A percentile compares a stretch with the other conserved stretches of the same genome.
Conservation (phyloP, 495 filamentous ascomycete genomes). For the Clohesyomyces aquaticus region DNA sequence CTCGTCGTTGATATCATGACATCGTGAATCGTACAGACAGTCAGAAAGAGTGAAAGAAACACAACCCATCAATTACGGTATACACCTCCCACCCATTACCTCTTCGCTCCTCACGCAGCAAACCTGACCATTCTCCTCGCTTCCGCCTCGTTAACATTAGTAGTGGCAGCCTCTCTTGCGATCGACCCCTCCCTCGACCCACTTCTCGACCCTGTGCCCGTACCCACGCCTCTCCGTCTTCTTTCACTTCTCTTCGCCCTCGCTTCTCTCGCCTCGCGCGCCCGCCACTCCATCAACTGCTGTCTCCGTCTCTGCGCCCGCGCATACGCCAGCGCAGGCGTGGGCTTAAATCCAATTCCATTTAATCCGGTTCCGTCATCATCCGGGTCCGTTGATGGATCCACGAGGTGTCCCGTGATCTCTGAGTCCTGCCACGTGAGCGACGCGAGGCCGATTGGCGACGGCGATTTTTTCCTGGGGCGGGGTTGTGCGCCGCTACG, state of each 20-base stretch:
- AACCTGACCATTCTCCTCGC: slow-evolving; percentile 21
- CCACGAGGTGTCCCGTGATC: slow-evolving; percentile 70
- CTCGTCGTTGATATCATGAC: slow-evolving; percentile 17
- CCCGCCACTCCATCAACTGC: slow-evolving; percentile 84
- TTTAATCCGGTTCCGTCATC: slow-evolving; percentile 57
- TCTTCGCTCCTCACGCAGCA: slow-evolving; percentile 14
- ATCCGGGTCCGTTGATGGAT: slow-evolving; percentile 43
- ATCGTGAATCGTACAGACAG: slow-evolving; percentile 27
- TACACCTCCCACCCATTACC: background rate
- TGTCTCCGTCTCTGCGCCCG: slow-evolving; percentile 73
- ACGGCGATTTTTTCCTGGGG: slow-evolving; percentile 34
- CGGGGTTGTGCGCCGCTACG: slow-evolving; percentile 11
- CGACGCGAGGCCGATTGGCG: slow-evolving; percentile 50
- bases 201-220: slow-evolving; percentile 14
- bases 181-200: slow-evolving; percentile 22
- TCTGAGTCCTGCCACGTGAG: slow-evolving; percentile 84
- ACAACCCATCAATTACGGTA: background rate
- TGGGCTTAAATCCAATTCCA: slow-evolving; percentile 90
- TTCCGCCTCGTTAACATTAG: slow-evolving; percentile 3
- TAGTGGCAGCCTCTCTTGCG: slow-evolving; percentile 14
- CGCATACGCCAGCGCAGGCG: slow-evolving; percentile 77
- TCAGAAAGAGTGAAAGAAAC: background rate
- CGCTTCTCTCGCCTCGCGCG: slow-evolving; percentile 81
- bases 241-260: slow-evolving; percentile 71
- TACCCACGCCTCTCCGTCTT: slow-evolving; percentile 32